These are phyloP conservation scores for Penicillium sp. DNA, from an alignment of 2,329 filamentous ascomycete species.

Conservation along the genomic window DNA sequence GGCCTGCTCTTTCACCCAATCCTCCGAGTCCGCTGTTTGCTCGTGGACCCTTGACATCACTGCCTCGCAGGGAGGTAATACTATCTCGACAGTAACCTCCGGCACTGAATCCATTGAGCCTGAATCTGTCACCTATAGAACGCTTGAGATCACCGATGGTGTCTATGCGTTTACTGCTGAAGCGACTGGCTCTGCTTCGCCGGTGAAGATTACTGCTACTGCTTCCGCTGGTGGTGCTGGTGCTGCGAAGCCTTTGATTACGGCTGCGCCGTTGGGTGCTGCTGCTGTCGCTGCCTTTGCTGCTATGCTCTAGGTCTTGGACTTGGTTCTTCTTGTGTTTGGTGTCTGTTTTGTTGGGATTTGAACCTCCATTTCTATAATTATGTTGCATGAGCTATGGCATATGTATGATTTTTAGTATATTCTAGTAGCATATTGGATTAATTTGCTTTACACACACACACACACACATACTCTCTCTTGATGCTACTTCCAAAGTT, in stretches of 20 bases:
- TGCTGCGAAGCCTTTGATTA: neutral
- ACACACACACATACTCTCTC: too few relatives aligned
- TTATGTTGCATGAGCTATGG: neutral
- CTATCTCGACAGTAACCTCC: neutral
- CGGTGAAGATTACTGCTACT: neutral
- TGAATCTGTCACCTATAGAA: neutral
- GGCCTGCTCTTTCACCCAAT: conserved; percentile 10
- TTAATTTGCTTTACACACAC: too few relatives aligned
- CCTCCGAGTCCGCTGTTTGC: conserved; percentile 11
- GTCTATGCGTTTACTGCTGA: neutral
- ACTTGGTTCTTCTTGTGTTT: neutral
- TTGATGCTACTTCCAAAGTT: too few relatives aligned
- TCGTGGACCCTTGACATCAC: neutral
- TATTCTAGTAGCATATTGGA: too few relatives aligned
- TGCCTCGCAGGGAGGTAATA: neutral
- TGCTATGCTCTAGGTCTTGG: conserved; percentile 6
- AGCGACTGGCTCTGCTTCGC: conserved; percentile 5
- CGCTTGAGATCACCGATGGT: conserved; percentile 8
- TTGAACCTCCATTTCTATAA: neutral
- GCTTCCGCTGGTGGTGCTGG: neutral
- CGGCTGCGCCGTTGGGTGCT: conserved; percentile 4
- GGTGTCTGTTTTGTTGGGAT: neutral
- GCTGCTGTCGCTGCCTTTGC: conserved; percentile 9
- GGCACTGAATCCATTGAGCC: neutral
- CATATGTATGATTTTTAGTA: neutral